Evolutionary conservation across 1,139 yeast genomes (phyloP).

Genomic region (Yamadazyma triangularis): DNA sequence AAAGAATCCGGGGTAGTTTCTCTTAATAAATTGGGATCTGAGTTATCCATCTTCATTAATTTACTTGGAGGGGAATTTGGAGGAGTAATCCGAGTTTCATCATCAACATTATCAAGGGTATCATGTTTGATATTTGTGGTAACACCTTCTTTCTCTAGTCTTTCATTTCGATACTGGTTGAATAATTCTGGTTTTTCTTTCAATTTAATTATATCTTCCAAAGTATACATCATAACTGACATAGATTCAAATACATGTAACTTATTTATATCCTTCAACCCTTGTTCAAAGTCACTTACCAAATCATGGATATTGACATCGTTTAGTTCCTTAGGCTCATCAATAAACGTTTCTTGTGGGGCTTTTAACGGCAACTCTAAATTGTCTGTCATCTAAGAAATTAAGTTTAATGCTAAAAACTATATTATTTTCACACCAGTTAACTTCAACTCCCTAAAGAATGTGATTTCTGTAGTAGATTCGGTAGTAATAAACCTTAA

Average conservation of each 20-base stretch:
- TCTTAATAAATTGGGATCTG: slow-evolving; percentile 1
- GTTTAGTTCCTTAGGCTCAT: slow-evolving; percentile 33
- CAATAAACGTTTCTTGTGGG: slow-evolving; percentile 39
- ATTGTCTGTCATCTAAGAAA: slow-evolving; percentile 10
- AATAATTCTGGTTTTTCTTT: slow-evolving; percentile 23
- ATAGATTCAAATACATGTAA: slow-evolving; percentile 38
- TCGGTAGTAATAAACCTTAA: too few relatives aligned
- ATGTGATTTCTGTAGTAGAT: neutral
- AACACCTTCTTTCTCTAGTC: slow-evolving; percentile 21
- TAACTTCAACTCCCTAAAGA: neutral
- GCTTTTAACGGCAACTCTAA: slow-evolving; percentile 38
- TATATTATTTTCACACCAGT: neutral
- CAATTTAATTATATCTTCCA: slow-evolving; percentile 31
- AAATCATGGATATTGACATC: slow-evolving; percentile 37
- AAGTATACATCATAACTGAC: slow-evolving; percentile 24
- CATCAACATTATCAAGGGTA: slow-evolving; percentile 1
- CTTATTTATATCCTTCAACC: slow-evolving; percentile 28
- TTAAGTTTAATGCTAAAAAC: neutral
- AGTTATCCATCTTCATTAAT: slow-evolving; percentile 5
- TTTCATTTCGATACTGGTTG: slow-evolving; percentile 21
- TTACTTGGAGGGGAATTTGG: slow-evolving; percentile 11
- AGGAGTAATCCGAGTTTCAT: slow-evolving; percentile 4
- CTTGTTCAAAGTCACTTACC: slow-evolving; percentile 27
- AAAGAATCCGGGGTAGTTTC: slow-evolving; percentile 11
- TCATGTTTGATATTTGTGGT: slow-evolving; percentile 1